phyloP scores from a whole-genome alignment of 1,139 yeast species.

The Blastobotrys serpentis region DNA sequence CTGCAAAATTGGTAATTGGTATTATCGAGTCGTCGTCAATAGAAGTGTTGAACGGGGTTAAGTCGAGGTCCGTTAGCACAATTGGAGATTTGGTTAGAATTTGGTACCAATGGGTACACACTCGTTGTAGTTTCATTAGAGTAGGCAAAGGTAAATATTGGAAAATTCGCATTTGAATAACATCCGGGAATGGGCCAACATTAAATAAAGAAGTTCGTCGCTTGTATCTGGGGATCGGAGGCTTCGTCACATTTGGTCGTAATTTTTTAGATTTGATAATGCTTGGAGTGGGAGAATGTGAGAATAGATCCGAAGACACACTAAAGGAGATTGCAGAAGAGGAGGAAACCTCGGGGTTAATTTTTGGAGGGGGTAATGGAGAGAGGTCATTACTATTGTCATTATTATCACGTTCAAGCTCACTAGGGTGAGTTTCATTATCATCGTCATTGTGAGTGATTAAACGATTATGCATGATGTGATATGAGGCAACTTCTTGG shows the following conservation, averaged over 20 bases:
- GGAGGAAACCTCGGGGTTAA: neutral
- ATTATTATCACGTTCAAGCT: neutral
- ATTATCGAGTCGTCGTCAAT: constrained; percentile 58
- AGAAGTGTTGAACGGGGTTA: constrained; percentile 59
- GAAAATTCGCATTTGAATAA: constrained; percentile 53
- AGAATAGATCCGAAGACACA: neutral
- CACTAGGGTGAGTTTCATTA: constrained; percentile 8
- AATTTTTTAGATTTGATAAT: neutral
- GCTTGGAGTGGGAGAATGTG: constrained; percentile 3
- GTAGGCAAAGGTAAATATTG: constrained; percentile 53
- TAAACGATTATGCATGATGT: constrained; percentile 1
- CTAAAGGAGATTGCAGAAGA: constrained; percentile 2
- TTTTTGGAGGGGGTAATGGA: neutral
- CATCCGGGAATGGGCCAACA: constrained; percentile 59
- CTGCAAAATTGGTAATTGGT: constrained; percentile 66
- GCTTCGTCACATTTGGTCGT: neutral
- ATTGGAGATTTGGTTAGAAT: constrained; percentile 56
- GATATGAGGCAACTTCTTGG: constrained; percentile 51
- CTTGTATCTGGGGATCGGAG: constrained; percentile 32
- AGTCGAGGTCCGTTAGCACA: constrained; percentile 51
- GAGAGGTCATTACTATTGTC: neutral
- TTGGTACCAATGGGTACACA: constrained; percentile 67
- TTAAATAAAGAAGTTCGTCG: constrained; percentile 58
- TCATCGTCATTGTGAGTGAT: constrained; percentile 3
- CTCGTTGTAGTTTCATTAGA: constrained; percentile 55